phyloP scores from a whole-genome alignment of 805 yeast genomes.

The Candida gorgasii region DNA sequence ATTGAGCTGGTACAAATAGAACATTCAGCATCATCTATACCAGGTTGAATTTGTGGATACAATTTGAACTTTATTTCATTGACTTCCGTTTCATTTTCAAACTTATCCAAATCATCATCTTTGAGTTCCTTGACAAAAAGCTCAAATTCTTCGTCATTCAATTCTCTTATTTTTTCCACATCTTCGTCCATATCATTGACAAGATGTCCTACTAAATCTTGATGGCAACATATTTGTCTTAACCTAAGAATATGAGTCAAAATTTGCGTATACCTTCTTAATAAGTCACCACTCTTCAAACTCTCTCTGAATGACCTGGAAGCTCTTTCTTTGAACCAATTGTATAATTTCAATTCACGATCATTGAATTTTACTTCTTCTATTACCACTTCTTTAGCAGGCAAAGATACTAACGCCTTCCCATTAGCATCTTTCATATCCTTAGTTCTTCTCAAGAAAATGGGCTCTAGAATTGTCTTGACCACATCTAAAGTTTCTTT shows the following conservation, averaged over 20 bases:
- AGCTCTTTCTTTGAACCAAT: slow-evolving; percentile 68
- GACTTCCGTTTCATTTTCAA: slow-evolving; percentile 23
- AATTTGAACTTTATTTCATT: slow-evolving; percentile 28
- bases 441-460: slow-evolving; percentile 81
- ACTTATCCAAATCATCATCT: slow-evolving; percentile 12
- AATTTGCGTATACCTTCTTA: slow-evolving; percentile 74
- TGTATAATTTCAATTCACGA: slow-evolving; percentile 65
- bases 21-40: slow-evolving; percentile 60
- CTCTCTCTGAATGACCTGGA: slow-evolving; percentile 60
- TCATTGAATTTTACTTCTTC: slow-evolving; percentile 68
- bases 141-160: slow-evolving; percentile 7
- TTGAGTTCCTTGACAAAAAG: slow-evolving; percentile 12
- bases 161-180: slow-evolving; percentile 1
- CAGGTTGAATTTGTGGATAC: slow-evolving; percentile 23
- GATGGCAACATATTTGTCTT: slow-evolving; percentile 88
- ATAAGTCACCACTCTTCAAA: slow-evolving; percentile 62
- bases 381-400: slow-evolving; percentile 70
- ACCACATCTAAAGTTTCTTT: slow-evolving; percentile 77
- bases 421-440: slow-evolving; percentile 78
- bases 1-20: slow-evolving; percentile 81
- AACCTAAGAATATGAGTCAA: slow-evolving; percentile 80
- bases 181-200: slow-evolving; percentile 45
- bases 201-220: slow-evolving; percentile 56
- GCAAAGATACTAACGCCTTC: slow-evolving; percentile 69
- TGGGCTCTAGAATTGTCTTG: slow-evolving; percentile 82